A percentile compares a stretch with the other conserved stretches of the same genome.
Conservation (phyloP, 139 green algal species). For the Chlamydomonas incerta region DNA sequence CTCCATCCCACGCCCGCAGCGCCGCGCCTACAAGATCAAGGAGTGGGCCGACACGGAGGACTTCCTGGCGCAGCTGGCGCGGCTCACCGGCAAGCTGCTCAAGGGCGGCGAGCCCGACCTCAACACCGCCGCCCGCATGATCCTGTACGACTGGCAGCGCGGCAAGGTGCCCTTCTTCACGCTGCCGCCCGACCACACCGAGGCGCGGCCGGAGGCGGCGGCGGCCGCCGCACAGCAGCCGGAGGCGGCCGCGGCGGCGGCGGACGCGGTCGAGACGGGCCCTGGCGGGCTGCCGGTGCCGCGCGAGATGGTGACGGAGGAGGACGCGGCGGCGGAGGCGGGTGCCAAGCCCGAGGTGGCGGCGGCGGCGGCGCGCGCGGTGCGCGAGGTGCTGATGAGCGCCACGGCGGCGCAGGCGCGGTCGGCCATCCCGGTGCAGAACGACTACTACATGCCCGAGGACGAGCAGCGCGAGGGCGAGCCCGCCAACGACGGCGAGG, state of each 20-base stretch:
- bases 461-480: conserved; percentile 60
- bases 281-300: conserved; percentile 51
- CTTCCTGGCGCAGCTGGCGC: conserved; percentile 93
- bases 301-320: conserved; percentile 58
- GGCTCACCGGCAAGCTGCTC: conserved; percentile 72
- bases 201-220: conserved; percentile 39
- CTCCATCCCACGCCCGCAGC: conserved; percentile 41
- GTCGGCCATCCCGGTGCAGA: conserved; percentile 71
- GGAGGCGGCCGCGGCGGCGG: background rate
- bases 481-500: conserved; percentile 2
- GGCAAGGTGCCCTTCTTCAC: conserved; percentile 98
- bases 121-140: conserved; percentile 94
- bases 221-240: background rate
- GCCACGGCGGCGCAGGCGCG: conserved; percentile 67
- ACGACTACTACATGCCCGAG: conserved; percentile 77
- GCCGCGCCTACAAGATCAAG: conserved; percentile 88
- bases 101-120: conserved; percentile 94
- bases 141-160: conserved; percentile 98
- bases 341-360: conserved; percentile 60
- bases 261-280: background rate
- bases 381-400: conserved; percentile 58
- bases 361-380: conserved; percentile 58
- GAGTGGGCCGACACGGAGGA: conserved; percentile 88
- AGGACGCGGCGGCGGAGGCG: conserved; percentile 62
- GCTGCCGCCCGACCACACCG: conserved; percentile 81